Percentiles rank a stretch among this genome's conserved stretches.
Conservation (phyloP, 306 rosid species). For the cucumber (Cucumis sativus) region DNA sequence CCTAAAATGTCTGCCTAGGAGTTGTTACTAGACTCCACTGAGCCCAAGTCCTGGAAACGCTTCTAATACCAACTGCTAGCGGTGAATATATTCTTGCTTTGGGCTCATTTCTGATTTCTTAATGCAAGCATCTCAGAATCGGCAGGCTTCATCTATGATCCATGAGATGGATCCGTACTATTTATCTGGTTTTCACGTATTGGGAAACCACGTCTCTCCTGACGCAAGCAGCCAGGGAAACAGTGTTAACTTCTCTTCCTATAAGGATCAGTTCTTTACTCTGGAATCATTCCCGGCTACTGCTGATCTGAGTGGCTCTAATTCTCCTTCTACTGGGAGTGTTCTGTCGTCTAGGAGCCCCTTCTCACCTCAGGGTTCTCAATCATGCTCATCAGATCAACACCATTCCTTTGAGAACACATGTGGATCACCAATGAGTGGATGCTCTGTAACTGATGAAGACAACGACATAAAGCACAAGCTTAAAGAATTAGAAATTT, state of each 20-base stretch:
- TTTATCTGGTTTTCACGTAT: slow-evolving; percentile 28
- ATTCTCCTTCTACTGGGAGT: slow-evolving; percentile 70
- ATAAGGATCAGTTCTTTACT: slow-evolving; percentile 45
- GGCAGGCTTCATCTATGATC: slow-evolving; percentile 22
- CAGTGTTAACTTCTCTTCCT: slow-evolving; percentile 38
- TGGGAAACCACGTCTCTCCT: slow-evolving; percentile 35
- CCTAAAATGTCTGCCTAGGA: background rate
- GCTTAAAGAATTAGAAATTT: slow-evolving; percentile 51
- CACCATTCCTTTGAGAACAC: slow-evolving; percentile 50
- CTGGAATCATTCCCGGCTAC: slow-evolving; percentile 55
- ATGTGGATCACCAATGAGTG: slow-evolving; percentile 61
- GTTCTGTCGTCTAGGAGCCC: slow-evolving; percentile 57
- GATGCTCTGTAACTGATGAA: slow-evolving; percentile 43
- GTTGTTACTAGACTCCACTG: background rate
- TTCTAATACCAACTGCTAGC: background rate
- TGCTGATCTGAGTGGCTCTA: slow-evolving; percentile 21
- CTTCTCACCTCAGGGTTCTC: slow-evolving; percentile 63
- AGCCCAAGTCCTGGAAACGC: background rate
- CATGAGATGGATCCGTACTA: slow-evolving; percentile 27
- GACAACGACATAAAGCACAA: slow-evolving; percentile 36
- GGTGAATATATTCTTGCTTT: background rate
- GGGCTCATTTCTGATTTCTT: slow-evolving; percentile 7
- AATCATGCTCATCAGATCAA: slow-evolving; percentile 51
- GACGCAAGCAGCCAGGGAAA: slow-evolving; percentile 46
- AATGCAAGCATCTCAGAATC: slow-evolving; percentile 56